Evolutionary conservation across 768 basidiomycete genomes (phyloP).

Genomic region (Boletales sp.): DNA sequence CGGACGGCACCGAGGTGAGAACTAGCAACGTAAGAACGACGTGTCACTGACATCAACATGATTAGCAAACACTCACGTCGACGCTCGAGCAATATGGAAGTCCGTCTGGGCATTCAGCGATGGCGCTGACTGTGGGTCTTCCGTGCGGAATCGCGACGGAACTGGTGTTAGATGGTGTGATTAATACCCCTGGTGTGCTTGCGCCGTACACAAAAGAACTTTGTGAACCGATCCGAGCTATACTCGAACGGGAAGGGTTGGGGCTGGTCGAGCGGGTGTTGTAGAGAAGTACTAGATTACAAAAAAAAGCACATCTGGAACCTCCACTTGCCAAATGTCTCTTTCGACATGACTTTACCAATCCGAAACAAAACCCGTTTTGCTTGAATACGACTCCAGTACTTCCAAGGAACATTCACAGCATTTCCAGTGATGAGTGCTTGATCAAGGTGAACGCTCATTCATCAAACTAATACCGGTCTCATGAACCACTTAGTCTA

Average conservation of each 20-base stretch:
- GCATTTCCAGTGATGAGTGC: no score
- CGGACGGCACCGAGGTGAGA: conserved; percentile 69
- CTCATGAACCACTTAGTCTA: no score
- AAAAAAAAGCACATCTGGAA: no score
- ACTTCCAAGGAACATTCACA: no score
- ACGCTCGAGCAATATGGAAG: conserved; percentile 88
- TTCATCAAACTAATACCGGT: no score
- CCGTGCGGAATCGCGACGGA: conserved; percentile 94
- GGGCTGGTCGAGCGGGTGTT: conserved; percentile 68
- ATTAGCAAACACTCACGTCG: conserved; percentile 80
- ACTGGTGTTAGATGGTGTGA: conserved; percentile 82
- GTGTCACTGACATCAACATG: neutral
- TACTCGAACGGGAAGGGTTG: conserved; percentile 71
- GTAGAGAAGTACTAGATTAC: conserved; percentile 29
- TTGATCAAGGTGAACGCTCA: no score
- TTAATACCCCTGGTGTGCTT: conserved; percentile 74
- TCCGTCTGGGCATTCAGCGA: conserved; percentile 76
- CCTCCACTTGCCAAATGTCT: no score
- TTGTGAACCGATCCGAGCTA: conserved; percentile 66
- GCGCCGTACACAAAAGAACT: conserved; percentile 87
- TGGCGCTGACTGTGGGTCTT: conserved; percentile 89
- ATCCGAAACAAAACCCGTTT: no score
- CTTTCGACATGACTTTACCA: no score
- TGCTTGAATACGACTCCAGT: no score
- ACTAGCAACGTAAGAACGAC: neutral